These are phyloP conservation scores for Porpolomopsis calyptriformis DNA, from an alignment of 768 basidiomycete genomes.

Conservation along the genomic window DNA sequence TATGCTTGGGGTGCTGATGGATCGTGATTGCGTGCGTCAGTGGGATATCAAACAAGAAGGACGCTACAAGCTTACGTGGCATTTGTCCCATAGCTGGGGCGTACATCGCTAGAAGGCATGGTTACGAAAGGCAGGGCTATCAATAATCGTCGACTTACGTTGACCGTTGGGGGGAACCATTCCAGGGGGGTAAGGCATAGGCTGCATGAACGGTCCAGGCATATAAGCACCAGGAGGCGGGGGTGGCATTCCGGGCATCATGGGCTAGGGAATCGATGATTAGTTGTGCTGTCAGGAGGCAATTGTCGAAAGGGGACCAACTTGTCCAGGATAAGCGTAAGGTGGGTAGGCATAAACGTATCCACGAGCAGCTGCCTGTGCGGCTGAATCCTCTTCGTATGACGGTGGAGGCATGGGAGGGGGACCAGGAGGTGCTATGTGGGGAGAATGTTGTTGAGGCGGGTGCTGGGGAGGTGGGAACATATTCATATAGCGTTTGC, in stretches of 20 bases:
- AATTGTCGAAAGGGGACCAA: constrained; percentile 22
- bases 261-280: constrained; percentile 36
- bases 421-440: constrained; percentile 56
- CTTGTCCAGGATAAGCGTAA: constrained; percentile 70
- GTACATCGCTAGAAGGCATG: constrained; percentile 57
- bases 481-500: constrained; percentile 74
- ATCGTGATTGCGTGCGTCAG: constrained; percentile 7
- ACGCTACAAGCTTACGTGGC: constrained; percentile 52
- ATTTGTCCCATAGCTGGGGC: constrained; percentile 76
- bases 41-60: background rate
- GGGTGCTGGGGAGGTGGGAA: constrained; percentile 55
- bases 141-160: constrained; percentile 3
- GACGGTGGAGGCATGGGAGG: constrained; percentile 63
- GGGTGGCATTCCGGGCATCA: constrained; percentile 80
- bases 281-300: constrained; percentile 2
- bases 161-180: constrained; percentile 65
- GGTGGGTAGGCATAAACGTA: constrained; percentile 70
- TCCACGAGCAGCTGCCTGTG: constrained; percentile 46
- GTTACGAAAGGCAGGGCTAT: background rate
- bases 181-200: constrained; percentile 69
- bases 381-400: constrained; percentile 69
- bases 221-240: constrained; percentile 75
- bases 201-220: constrained; percentile 73
- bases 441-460: constrained; percentile 54
- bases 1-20: constrained; percentile 57